Evolutionary conservation across 345 rosid genomes (phyloP).

Genomic region (Anacardium occidentale): DNA sequence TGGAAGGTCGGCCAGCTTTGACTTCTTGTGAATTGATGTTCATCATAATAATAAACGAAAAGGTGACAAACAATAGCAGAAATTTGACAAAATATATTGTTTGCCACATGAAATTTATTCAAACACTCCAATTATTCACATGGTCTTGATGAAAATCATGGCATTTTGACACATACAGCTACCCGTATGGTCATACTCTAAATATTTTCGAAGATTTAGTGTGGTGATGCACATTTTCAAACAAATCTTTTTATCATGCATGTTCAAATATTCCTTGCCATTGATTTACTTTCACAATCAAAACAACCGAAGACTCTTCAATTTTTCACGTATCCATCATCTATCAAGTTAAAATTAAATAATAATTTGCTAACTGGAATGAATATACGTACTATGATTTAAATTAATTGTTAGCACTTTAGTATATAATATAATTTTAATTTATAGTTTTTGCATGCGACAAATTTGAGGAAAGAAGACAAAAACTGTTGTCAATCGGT

Average conservation of each 20-base stretch:
- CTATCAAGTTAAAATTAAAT: too few species aligned
- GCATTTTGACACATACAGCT: slow-evolving; percentile 21
- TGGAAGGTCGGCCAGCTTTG: slow-evolving; percentile 51
- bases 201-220: neutral
- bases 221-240: neutral
- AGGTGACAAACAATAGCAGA: slow-evolving; percentile 24
- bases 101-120: slow-evolving; percentile 31
- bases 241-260: slow-evolving; percentile 29
- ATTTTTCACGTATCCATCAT: neutral
- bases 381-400: neutral
- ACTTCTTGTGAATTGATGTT: slow-evolving; percentile 21
- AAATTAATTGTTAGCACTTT: neutral
- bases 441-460: neutral
- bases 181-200: slow-evolving; percentile 6
- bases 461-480: neutral
- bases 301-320: too few species aligned
- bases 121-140: slow-evolving; percentile 20
- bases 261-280: slow-evolving; percentile 18
- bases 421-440: neutral
- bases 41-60: slow-evolving; percentile 18
- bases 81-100: slow-evolving; percentile 29
- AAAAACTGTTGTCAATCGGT: neutral
- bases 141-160: slow-evolving; percentile 33
- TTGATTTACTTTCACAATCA: neutral
- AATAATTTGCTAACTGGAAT: neutral